phyloP scores from a whole-genome alignment of 139 green algal species.

The Zygnema cylindricum region DNA sequence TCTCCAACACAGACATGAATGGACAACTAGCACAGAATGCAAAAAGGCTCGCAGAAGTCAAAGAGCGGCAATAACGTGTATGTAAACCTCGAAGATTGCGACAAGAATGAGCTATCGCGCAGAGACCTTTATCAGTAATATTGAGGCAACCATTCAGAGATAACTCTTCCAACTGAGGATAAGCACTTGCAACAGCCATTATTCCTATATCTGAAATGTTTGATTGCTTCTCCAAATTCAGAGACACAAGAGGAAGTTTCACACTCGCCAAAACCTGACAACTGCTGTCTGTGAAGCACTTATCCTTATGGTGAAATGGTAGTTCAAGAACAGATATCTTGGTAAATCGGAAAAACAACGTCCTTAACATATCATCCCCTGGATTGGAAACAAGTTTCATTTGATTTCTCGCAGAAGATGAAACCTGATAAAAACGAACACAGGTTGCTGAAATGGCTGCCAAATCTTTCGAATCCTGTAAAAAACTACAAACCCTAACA shows the following conservation, averaged over 20 bases:
- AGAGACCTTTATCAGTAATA: too few species aligned
- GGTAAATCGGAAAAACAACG: neutral
- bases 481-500: neutral
- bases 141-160: too few species aligned
- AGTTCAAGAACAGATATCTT: neutral
- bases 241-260: neutral
- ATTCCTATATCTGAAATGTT: neutral
- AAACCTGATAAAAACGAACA: neutral
- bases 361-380: neutral
- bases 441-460: neutral
- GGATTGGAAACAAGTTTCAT: neutral
- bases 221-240: conserved; percentile 1
- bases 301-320: neutral
- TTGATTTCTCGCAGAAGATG: neutral
- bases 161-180: too few species aligned
- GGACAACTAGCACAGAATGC: too few species aligned
- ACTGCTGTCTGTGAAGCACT: neutral
- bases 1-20: too few species aligned
- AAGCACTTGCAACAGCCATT: too few species aligned
- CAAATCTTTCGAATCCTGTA: neutral
- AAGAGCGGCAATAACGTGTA: too few species aligned
- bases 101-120: too few species aligned
- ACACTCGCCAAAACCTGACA: neutral
- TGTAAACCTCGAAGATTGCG: too few species aligned
- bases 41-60: too few species aligned